Evolutionary conservation across 2,329 filamentous ascomycete genomes (phyloP).

Genomic region (Fusarium tupiense): DNA sequence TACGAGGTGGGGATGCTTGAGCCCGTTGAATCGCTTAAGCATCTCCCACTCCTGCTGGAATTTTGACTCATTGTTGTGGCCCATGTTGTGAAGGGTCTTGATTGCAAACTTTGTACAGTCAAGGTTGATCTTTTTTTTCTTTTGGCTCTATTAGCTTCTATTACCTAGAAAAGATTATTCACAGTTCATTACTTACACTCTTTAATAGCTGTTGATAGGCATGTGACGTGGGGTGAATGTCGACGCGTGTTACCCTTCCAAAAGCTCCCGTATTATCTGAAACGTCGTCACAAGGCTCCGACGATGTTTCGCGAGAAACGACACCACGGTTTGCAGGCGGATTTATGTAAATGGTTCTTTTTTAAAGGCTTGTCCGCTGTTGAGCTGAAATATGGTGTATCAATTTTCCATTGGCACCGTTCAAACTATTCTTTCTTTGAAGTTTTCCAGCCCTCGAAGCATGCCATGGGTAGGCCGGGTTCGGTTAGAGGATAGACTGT

Average conservation of each 20-base stretch:
- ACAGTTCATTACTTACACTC: background rate
- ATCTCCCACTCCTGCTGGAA: background rate
- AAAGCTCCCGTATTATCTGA: background rate
- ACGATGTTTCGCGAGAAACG: background rate
- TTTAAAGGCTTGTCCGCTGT: background rate
- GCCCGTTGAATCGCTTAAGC: background rate
- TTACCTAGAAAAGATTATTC: accelerated
- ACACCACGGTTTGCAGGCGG: background rate
- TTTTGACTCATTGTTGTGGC: background rate
- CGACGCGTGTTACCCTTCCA: background rate
- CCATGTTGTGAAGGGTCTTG: background rate
- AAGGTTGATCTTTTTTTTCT: background rate
- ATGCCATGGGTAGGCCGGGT: background rate
- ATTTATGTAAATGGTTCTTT: background rate
- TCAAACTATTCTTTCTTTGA: background rate
- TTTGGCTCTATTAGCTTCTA: accelerated
- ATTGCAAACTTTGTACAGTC: background rate
- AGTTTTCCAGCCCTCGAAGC: background rate
- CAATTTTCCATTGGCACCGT: background rate
- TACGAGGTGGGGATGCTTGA: background rate
- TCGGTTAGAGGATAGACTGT: background rate
- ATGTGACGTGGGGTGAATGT: background rate
- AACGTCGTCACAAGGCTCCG: accelerated
- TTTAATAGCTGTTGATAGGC: background rate
- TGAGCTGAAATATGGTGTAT: background rate